Conservation (phyloP, 2,329 filamentous ascomycete genomes). For the Penicillium oxalicum region DNA sequence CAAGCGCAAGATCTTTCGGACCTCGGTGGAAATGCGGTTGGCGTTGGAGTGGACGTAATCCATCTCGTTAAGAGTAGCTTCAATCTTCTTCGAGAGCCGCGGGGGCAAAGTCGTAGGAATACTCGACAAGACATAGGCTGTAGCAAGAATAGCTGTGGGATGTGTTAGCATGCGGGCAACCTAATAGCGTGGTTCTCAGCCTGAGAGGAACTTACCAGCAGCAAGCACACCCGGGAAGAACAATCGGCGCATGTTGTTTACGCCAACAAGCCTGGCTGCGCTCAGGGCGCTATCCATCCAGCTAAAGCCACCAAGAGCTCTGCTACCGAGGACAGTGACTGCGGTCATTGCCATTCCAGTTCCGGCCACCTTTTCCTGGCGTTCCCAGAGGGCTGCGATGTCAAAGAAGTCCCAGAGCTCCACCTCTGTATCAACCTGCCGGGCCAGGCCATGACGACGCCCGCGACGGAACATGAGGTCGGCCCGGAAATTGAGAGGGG, state of each 20-base stretch:
- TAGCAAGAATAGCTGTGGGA: constrained; percentile 60
- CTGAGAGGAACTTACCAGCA: constrained; percentile 58
- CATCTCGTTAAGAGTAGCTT: constrained; percentile 68
- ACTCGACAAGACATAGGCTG: constrained; percentile 75
- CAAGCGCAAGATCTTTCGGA: constrained; percentile 80
- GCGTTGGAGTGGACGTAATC: constrained; percentile 93
- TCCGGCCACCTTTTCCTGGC: constrained; percentile 89
- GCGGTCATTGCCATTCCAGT: constrained; percentile 93
- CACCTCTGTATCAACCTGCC: constrained; percentile 79
- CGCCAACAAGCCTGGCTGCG: constrained; percentile 72
- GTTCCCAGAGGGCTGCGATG: constrained; percentile 70
- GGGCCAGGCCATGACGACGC: constrained; percentile 70
- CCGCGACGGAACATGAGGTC: constrained; percentile 86
- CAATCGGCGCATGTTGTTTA: constrained; percentile 72
- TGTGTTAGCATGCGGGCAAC: constrained; percentile 28
- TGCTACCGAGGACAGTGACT: constrained; percentile 74
- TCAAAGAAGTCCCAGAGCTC: constrained; percentile 95
- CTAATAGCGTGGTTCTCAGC: background rate
- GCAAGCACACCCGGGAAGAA: constrained; percentile 73
- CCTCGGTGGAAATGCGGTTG: constrained; percentile 73
- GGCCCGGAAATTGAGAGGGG: constrained; percentile 78
- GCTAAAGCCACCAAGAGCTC: constrained; percentile 73
- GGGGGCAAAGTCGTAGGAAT: constrained; percentile 85
- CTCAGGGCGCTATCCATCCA: constrained; percentile 87
- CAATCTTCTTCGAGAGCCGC: constrained; percentile 78